Evolutionary conservation across 179 eudicot species (phyloP), one percentile per base, ranked within the genome.

Genomic region (Drosera spatulata): DNA sequence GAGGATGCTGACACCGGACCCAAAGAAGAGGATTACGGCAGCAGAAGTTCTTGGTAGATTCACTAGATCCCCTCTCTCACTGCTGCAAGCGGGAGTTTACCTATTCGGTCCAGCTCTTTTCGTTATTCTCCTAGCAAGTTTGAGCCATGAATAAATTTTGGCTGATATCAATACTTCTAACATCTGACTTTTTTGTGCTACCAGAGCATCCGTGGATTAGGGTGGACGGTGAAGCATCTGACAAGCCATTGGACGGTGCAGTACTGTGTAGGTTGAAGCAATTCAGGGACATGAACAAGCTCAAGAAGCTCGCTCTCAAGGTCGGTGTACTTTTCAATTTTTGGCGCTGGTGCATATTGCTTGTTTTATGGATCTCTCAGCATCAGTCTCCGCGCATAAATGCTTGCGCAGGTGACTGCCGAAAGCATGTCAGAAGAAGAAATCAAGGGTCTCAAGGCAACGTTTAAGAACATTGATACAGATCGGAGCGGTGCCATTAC

Each of bases 191-290:
- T 22, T 60, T 48, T 15, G 10, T 39, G 5, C 50, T 42, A 22
- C 33, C 61, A 86, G 94, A 77, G 77, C 95, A 86, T 72, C 89
- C 95, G 9, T 86, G 95, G 95, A 86, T 86, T 62, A 86, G 81
- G 73, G 86, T 83, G 74, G 95, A 86, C 59, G 95, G 95, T 57
- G 95, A 86, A 75, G 89, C 89, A 50, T 87, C 95, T 4, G 95
- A 83, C 65, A 75, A 76, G 53, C 89, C 89, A 55, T 87, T 86
- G 60, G 95, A 86, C 74, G 81, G 77, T 61, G 89, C 89, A 59
- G 95, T 86, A 56, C 72, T 81, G 12, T 66, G 56, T 22, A 75
- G 86, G 63, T 71, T 86, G 66, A 86, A 84, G 60, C 89, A 86
- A 56, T 86, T 86, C 74, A 79, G 76, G 64, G 89, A 85, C 45